These are phyloP conservation scores for Saccharomycopsis sp. DNA, from an alignment of 805 yeast species.

Conservation along the genomic window DNA sequence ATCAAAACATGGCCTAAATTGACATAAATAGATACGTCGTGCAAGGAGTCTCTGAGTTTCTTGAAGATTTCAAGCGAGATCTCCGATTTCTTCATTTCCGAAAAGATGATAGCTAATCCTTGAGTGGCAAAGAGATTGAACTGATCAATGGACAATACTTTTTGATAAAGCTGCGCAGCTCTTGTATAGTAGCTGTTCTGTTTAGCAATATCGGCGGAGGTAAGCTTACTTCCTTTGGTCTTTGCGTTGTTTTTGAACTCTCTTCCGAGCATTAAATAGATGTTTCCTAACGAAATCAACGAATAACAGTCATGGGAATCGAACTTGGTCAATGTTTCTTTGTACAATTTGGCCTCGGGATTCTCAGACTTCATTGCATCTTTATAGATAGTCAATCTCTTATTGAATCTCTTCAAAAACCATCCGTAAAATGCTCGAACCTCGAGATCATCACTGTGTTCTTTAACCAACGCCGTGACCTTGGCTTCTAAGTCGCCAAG, in stretches of 20 bases:
- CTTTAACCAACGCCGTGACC: constrained; percentile 46
- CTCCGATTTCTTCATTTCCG: constrained; percentile 69
- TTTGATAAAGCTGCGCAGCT: constrained; percentile 89
- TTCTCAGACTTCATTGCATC: constrained; percentile 41
- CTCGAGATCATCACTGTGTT: constrained; percentile 60
- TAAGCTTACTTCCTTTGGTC: constrained; percentile 25
- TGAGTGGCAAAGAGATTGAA: constrained; percentile 93
- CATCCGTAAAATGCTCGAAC: constrained; percentile 90
- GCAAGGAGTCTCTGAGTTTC: constrained; percentile 82
- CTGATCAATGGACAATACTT: constrained; percentile 79
- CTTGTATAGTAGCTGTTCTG: constrained; percentile 70
- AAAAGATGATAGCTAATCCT: constrained; percentile 89
- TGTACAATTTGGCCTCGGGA: constrained; percentile 71
- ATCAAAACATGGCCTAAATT: constrained; percentile 84
- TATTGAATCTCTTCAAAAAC: constrained; percentile 61
- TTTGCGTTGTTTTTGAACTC: constrained; percentile 45
- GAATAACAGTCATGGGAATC: constrained; percentile 91
- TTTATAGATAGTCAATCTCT: constrained; percentile 35
- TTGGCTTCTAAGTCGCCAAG: constrained; percentile 39
- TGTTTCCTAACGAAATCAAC: constrained; percentile 80
- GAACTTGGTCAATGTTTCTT: constrained; percentile 72
- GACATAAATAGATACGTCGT: constrained; percentile 74
- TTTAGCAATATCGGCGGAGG: constrained; percentile 46
- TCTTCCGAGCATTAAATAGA: constrained; percentile 76
- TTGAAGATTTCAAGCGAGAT: constrained; percentile 81